Conservation (phyloP, 2,329 filamentous ascomycete genomes). For the Fusarium sp. region DNA sequence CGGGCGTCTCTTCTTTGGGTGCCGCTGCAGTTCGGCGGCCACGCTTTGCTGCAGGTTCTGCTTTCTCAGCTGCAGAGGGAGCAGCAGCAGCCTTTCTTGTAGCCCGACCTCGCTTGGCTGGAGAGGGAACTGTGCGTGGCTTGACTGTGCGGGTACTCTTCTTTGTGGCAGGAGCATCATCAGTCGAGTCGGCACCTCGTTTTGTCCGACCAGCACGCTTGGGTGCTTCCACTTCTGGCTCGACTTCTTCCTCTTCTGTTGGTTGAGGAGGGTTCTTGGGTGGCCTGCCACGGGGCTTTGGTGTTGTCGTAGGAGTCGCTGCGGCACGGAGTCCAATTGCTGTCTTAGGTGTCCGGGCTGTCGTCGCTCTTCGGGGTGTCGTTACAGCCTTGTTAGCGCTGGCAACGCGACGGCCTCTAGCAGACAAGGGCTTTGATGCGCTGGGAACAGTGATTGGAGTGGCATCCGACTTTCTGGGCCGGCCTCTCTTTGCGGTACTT, state of each 20-base stretch:
- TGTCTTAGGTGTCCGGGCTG: constrained; percentile 14
- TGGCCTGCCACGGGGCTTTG: constrained; percentile 37
- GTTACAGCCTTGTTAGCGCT: constrained; percentile 21
- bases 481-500: constrained; percentile 31
- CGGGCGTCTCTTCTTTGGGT: background rate
- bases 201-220: background rate
- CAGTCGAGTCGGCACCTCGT: background rate
- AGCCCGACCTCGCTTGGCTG: constrained; percentile 32
- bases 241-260: background rate
- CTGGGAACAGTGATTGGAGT: constrained; percentile 2
- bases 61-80: background rate
- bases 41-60: constrained; percentile 8
- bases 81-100: constrained; percentile 13
- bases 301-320: constrained; percentile 22
- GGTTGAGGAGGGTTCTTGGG: constrained; percentile 28
- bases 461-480: constrained; percentile 37
- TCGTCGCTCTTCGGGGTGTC: constrained; percentile 4
- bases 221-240: background rate
- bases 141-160: constrained; percentile 15
- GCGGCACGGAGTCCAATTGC: constrained; percentile 12
- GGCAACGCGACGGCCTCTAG: constrained; percentile 18
- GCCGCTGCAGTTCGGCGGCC: constrained; percentile 18
- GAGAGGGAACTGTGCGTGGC: constrained; percentile 29
- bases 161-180: background rate
- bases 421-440: constrained; percentile 12